Percentiles rank a stretch among this genome's conserved stretches.
Evolutionary conservation across 495 filamentous ascomycete genomes (phyloP).

Genomic region (Tirmania nivea): DNA sequence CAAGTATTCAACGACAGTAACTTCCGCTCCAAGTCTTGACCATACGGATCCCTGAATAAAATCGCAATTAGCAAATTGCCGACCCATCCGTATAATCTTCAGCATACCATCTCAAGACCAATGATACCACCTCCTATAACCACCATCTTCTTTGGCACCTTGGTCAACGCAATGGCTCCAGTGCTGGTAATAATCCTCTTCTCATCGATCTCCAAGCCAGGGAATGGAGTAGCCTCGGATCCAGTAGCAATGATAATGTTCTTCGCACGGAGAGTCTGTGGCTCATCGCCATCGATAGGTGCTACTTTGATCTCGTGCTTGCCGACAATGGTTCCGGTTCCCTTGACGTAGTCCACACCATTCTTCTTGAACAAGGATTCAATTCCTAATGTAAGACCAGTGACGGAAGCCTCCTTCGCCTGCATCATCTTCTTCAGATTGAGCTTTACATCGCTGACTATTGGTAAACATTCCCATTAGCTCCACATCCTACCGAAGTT

Average conservation of each 20-base stretch:
- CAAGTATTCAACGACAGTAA: slow-evolving; percentile 92
- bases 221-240: slow-evolving; percentile 85
- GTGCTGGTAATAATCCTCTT: slow-evolving; percentile 92
- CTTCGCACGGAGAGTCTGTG: slow-evolving; percentile 56
- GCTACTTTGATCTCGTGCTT: slow-evolving; percentile 83
- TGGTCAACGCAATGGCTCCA: slow-evolving; percentile 65
- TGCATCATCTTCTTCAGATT: slow-evolving; percentile 93
- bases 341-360: slow-evolving; percentile 88
- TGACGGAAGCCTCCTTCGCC: slow-evolving; percentile 82
- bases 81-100: not conserved
- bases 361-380: slow-evolving; percentile 99
- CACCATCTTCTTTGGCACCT: slow-evolving; percentile 92
- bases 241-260: slow-evolving; percentile 97
- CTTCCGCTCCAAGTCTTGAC: slow-evolving; percentile 78
- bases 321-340: slow-evolving; percentile 64
- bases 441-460: slow-evolving; percentile 82
- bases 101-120: slow-evolving; percentile 76
- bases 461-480: slow-evolving; percentile 2
- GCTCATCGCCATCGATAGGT: slow-evolving; percentile 73
- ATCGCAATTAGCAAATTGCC: not conserved
- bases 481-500: not conserved
- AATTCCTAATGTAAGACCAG: slow-evolving; percentile 81
- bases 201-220: slow-evolving; percentile 87
- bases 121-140: slow-evolving; percentile 98
- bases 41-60: slow-evolving; percentile 61